Evolutionary conservation across 2,329 filamentous ascomycete genomes (phyloP), one percentile per base, ranked within the genome.

Genomic region (Trematosphaeria pertusa): DNA sequence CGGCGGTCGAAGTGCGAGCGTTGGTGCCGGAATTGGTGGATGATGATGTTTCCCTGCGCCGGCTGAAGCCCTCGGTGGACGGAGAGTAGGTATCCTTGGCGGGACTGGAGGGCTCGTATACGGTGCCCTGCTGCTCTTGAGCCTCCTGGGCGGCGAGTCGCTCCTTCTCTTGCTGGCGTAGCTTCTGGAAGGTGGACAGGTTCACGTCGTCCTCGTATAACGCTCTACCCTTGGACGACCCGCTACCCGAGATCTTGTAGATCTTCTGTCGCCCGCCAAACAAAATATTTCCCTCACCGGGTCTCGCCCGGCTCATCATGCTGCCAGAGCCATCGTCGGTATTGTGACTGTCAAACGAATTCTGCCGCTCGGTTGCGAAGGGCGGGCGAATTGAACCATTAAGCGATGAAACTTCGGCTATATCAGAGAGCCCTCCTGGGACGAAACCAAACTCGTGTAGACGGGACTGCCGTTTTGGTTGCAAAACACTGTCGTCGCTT

Each of bases 251-350:
- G 54, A 96, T 89, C 70, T 91, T 92, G 67, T 95, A 97, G 28
- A 97, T 87, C 75, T 97, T 97, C 70, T 97, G 94, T 34, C 94
- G 85, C 12, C 94, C 94, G 46, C 94, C 94, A 72, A 99, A 99
- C 46, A 99, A 73, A 58, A 89, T 88, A 67, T 97, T 99, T 35
- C 93, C 91, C 66, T 97, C 93, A 1, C 84, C 86, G 0, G 90
- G 91, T 59, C 92, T 87, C 6, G 87, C 79, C 40, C 94, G 82
- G 60, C 80, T 87, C 88, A 97, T 93, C n/a, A 97, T 81, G 69
- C 88, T 91, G 1, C 84, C 81, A 5, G 82, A 84, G 35, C 87
- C 84, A 26, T 86, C 85, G 54, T 96, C 91, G 26, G 81, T 82
- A 10, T 74, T 78, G 57, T 82, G 80, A 32, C 78, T 79, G 20